Base-by-base conservation (phyloP, 2,329 filamentous ascomycete species). In the Lizonia empirigonia region DNA sequence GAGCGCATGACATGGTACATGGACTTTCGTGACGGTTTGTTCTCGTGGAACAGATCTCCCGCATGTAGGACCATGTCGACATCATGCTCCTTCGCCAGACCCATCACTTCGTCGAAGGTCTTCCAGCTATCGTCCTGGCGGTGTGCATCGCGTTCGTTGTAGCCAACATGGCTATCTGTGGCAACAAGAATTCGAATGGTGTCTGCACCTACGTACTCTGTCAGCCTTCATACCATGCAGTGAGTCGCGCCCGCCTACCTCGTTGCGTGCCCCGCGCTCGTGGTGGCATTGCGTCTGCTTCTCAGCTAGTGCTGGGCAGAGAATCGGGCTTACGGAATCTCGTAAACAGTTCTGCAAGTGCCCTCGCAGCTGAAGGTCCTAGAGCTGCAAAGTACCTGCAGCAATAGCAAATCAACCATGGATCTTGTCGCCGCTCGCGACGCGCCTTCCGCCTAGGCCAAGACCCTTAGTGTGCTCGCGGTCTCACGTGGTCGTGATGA, bases 1-100 rank as follows among this genome's bases (percentile, higher is more conserved):
- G 90, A 94, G 24, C 91, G 87, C 91, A 97, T 97, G 55, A 99
- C 94, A 70, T 99, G 91, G 71, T 94, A 97, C 83, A 99, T 90
- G 22, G 92, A 87, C 69, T 97, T 96, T 53, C 94, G 85, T 6
- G 91, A 97, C 3, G 94, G 95, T 66, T 96, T 96, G 74, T 99
- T 99, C 63, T 99, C 93, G 71, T 99, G 95, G 70, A 99, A 99
- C 1, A 99, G 82, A 70, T 99, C 94, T 37, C 94, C 94, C 2
- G 88, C 93, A 4, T 99, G 85, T 2, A 99, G 81, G 0, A 99
- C 89, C 94, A 99, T 97, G 74, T 99, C 94, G 59, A 99, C 94
- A 77, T 99, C 94, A 69, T 88, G 82, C 26, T 87, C 85, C 67
- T 88, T 90, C 16, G 93, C 94, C 33, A 97, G 77, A 58, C 86